Evolutionary conservation across 306 rosid species (phyloP), one percentile per base, ranked within the genome.

Genomic region (Hippophae rhamnoides): DNA sequence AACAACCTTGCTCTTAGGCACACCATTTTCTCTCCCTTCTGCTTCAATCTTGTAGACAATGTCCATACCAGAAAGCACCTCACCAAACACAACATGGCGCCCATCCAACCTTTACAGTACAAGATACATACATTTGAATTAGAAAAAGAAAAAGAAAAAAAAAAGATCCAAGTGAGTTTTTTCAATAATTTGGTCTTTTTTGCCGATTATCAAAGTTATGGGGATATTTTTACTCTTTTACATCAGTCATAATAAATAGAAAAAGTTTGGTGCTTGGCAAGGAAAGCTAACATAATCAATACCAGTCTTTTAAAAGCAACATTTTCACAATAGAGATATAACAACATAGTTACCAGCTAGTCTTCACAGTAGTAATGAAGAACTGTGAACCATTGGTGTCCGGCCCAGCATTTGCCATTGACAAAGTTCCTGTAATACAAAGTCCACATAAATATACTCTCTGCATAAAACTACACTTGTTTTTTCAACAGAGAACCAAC

Each of bases 331-430:
- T 27, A 27, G 45, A 62, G 41, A 43, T 44, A 46, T 8, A 25
- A 47, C 42, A 59, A 58, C 60, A 25, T 44, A 61, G 42, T 66
- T 81, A 90, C 96, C 98, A 87, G 81, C 73, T 60, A 23, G 96
- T 87, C 79, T 76, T 85, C 43, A 85, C 72, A 3, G 98, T 90
- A 5, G 92, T 85, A 47, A 90, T 85, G 76, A 87, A 90, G 76
- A 87, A 90, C 52, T 90, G 98, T 0, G 98, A 92, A 64, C 98
- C 96, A 9, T 92, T 92, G 61, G 89, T 87, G 73, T 83, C 98
- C 11, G 80, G 66, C 47, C 98, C 98, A 42, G 84, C 71, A 77
- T 92, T 92, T 47, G 98, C 98, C 96, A 92, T 87, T 0, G 89
- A 87, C 66, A 92, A 40, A 73, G 76, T 70, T 68, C 97, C 97